Evolutionary conservation across 768 basidiomycete species (phyloP).

Genomic region (Naganishia onofrii): DNA sequence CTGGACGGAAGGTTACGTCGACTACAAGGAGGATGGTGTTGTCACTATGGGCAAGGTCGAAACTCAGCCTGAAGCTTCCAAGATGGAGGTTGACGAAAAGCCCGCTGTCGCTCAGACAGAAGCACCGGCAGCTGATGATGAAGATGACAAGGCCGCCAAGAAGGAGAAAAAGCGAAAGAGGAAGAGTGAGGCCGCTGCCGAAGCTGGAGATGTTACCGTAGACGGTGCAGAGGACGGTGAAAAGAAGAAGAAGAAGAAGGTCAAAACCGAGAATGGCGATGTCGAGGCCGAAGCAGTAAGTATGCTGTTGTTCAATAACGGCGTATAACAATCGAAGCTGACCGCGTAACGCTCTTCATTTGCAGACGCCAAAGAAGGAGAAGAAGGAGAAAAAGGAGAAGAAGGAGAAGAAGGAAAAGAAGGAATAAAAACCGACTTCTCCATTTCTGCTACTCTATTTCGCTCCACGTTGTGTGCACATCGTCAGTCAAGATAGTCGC

Average conservation of each 20-base stretch:
- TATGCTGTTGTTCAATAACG: background rate
- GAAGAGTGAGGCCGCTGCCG: conserved; percentile 37
- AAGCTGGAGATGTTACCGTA: conserved; percentile 32
- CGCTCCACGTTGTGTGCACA: background rate
- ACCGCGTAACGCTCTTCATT: background rate
- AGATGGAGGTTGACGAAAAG: conserved; percentile 39
- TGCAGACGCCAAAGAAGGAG: conserved; percentile 18
- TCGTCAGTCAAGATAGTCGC: background rate
- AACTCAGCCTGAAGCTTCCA: conserved; percentile 37
- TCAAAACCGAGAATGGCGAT: conserved; percentile 23
- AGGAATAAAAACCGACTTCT: conserved; percentile 1
- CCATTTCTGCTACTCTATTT: background rate
- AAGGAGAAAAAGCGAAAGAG: conserved; percentile 55
- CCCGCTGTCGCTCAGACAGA: conserved; percentile 35
- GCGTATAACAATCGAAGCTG: conserved; percentile 2
- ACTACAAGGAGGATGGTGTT: conserved; percentile 71
- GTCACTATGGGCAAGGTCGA: conserved; percentile 39
- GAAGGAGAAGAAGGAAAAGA: conserved; percentile 32
- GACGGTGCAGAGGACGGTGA: conserved; percentile 34
- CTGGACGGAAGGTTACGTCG: conserved; percentile 91
- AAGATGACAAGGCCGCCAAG: conserved; percentile 46
- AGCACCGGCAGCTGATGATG: conserved; percentile 32
- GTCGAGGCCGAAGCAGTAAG: background rate
- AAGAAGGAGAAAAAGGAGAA: conserved; percentile 34
- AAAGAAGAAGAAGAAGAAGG: conserved; percentile 44